Base-by-base conservation (phyloP, 2,329 filamentous ascomycete genomes). In the Colletotrichum sublineola region DNA sequence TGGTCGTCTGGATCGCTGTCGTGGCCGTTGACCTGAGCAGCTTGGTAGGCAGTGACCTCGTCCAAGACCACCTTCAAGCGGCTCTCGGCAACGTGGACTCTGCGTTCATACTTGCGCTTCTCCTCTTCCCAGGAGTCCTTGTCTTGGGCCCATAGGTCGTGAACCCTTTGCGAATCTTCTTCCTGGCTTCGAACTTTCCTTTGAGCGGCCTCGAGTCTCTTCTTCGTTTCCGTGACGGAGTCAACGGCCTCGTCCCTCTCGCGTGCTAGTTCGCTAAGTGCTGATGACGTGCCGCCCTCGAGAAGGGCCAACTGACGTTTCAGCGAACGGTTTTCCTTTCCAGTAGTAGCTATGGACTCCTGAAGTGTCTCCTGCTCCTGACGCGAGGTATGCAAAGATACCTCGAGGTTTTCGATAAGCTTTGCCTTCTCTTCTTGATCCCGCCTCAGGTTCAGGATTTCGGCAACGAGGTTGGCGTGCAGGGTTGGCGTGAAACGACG, bases 401-500 rank as follows among this genome's bases (percentile, higher is more conserved):
- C 85, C 82, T 99, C 96, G 20, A 99, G 86, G 65, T 89, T 91
- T 79, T 98, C 95, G 67, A 99, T 97, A 65, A 94, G 88, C 77
- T 91, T 94, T 56, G 92, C 89, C 82, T 97, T 98, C 53, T 93
- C 94, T 79, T 99, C 96, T 74, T 98, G 90, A 75, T 99, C 96
- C 70, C 96, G 89, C 31, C 95, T 91, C 62, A 99, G 84, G 2
- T 91, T 90, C 50, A 99, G 85, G 74, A 99, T 99, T 81, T 99
- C 96, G 0, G 96, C 96, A 0, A 99, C 96, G 8, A 99, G 85
- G 62, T 94, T 98, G 11, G 96, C 96, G 81, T 98, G 96, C 14
- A 99, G 84, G 0, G 95, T 98, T 1, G 96, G 96, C 0, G 96
- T 99, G 79, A 99, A 98, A 48, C 96, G 90, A 67, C 96, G 91